phyloP scores from a whole-genome alignment of 805 yeast species.

The Metschnikowia lochheadii region DNA sequence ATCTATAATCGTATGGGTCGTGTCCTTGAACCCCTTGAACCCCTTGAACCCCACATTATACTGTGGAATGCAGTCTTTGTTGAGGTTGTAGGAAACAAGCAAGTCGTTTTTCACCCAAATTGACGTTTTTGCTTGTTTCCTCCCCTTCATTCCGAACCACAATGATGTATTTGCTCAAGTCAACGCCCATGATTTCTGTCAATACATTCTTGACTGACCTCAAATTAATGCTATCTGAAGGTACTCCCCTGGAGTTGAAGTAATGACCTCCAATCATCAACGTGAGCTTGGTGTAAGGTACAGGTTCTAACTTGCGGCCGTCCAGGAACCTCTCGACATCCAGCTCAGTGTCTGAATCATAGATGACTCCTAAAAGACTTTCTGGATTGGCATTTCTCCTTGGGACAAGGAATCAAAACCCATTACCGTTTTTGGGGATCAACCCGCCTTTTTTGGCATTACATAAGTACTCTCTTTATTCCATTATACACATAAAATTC shows the following conservation, averaged over 20 bases:
- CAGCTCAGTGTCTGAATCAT: constrained; percentile 80
- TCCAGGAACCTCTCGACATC: constrained; percentile 26
- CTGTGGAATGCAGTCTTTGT: constrained; percentile 68
- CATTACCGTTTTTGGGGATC: constrained; percentile 41
- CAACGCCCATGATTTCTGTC: constrained; percentile 22
- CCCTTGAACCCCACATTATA: constrained; percentile 67
- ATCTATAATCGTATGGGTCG: constrained; percentile 34
- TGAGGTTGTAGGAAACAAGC: constrained; percentile 32
- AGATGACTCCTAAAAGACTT: constrained; percentile 77
- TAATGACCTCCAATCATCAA: constrained; percentile 88
- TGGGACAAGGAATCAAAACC: constrained; percentile 91
- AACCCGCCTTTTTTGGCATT: constrained; percentile 37
- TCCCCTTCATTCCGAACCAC: constrained; percentile 26
- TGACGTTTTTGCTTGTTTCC: constrained; percentile 8
- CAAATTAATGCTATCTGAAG: constrained; percentile 25
- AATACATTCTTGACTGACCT: constrained; percentile 27
- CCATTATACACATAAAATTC: too few relatives aligned
- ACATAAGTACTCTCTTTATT: too few relatives aligned
- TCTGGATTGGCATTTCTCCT: constrained; percentile 43
- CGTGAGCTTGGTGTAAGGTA: constrained; percentile 66
- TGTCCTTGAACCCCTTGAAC: too few relatives aligned
- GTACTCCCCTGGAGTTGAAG: constrained; percentile 28
- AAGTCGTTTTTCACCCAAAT: constrained; percentile 23
- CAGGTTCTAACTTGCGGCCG: constrained; percentile 12
- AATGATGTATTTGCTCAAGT: constrained; percentile 20